Conservation (phyloP, 2,329 filamentous ascomycete genomes). For the Pseudocercospora eumusae region DNA sequence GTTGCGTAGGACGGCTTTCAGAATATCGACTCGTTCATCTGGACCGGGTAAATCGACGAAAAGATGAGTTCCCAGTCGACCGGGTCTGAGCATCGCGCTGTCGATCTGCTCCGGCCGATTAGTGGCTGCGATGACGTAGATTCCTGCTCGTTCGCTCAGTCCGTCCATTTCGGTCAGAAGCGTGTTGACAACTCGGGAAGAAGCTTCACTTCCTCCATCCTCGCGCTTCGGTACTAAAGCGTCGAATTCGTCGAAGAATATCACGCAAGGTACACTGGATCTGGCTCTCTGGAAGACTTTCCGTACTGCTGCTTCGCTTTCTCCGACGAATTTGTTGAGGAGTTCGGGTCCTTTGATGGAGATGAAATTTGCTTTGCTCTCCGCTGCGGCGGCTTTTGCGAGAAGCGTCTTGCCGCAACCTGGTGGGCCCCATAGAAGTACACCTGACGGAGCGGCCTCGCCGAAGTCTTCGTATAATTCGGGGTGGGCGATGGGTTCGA, state of each 20-base stretch:
- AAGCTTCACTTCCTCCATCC: slow-evolving; percentile 74
- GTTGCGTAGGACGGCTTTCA: slow-evolving; percentile 65
- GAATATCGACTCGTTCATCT: slow-evolving; percentile 80
- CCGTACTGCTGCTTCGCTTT: slow-evolving; percentile 88
- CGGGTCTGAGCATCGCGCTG: slow-evolving; percentile 88
- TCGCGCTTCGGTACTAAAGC: slow-evolving; percentile 85
- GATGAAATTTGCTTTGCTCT: slow-evolving; percentile 96
- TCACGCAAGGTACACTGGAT: slow-evolving; percentile 83
- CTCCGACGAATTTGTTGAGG: slow-evolving; percentile 95
- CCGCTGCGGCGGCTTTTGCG: slow-evolving; percentile 93
- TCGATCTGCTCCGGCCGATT: slow-evolving; percentile 97
- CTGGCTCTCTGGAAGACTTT: slow-evolving; percentile 89
- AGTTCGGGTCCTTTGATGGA: slow-evolving; percentile 95
- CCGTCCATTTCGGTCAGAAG: slow-evolving; percentile 93
- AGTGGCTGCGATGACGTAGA: slow-evolving; percentile 93
- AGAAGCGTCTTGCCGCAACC: slow-evolving; percentile 96
- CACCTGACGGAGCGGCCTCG: slow-evolving; percentile 78
- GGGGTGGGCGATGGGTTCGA: slow-evolving; percentile 83
- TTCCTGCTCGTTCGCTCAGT: slow-evolving; percentile 70
- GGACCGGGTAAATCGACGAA: slow-evolving; percentile 84
- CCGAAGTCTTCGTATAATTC: slow-evolving; percentile 74
- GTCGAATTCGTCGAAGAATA: slow-evolving; percentile 98
- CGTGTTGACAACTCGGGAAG: slow-evolving; percentile 88
- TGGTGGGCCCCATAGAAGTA: slow-evolving; percentile 93
- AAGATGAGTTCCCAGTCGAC: slow-evolving; percentile 81